These are phyloP conservation scores for Suillus sp. DNA, from an alignment of 768 basidiomycete species.

Conservation along the genomic window DNA sequence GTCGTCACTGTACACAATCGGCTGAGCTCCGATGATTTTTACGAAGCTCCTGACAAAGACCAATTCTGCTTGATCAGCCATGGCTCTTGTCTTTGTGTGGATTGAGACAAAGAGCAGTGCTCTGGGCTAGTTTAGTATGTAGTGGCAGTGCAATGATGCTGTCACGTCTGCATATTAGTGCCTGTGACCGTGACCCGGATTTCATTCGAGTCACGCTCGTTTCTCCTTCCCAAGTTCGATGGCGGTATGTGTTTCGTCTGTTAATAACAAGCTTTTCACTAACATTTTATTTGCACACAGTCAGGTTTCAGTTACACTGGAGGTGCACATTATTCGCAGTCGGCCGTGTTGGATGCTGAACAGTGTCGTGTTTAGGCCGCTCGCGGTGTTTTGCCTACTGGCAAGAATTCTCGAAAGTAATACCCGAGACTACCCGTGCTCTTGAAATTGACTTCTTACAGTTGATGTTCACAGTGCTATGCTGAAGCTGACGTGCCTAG, in stretches of 20 bases:
- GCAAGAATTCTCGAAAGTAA: conserved; percentile 85
- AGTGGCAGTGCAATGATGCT: conserved; percentile 4
- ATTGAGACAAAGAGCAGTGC: conserved; percentile 8
- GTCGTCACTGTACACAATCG: conserved; percentile 69
- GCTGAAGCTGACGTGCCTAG: conserved; percentile 73
- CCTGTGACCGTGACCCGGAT: conserved; percentile 19
- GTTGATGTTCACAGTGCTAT: conserved; percentile 65
- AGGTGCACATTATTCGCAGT: conserved; percentile 40
- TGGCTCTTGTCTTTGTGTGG: conserved; percentile 17
- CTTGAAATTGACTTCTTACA: conserved; percentile 16
- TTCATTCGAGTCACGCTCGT: conserved; percentile 22
- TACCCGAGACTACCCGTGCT: not conserved
- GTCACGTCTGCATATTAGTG: not conserved
- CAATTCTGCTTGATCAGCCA: conserved; percentile 60
- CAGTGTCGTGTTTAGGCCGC: conserved; percentile 50
- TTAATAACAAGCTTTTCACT: conserved; percentile 12
- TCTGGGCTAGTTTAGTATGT: not conserved
- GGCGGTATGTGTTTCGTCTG: conserved; percentile 35
- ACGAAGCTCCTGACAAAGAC: conserved; percentile 69
- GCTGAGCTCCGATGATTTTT: conserved; percentile 65
- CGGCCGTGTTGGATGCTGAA: not conserved
- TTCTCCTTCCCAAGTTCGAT: conserved; percentile 27
- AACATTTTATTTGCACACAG: conserved; percentile 34
- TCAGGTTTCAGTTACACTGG: conserved; percentile 69
- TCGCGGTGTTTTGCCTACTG: conserved; percentile 89